A percentile compares a stretch with the other conserved stretches of the same genome.
Conservation (phyloP, 2,329 filamentous ascomycete genomes). For the Cyphellophora attinorum region DNA sequence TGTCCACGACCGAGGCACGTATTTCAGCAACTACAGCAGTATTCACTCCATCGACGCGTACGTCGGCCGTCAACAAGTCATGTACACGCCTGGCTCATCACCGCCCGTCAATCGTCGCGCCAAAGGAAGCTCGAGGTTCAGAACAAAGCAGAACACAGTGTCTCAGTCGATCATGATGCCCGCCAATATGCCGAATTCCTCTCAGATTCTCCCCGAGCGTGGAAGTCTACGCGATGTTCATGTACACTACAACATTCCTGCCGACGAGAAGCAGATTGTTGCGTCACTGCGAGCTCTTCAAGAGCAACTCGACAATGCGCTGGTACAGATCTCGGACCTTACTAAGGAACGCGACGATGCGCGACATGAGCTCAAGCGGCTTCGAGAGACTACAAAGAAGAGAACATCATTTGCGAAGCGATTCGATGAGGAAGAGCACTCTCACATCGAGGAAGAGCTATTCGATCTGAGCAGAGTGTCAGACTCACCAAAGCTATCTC, state of each 20-base stretch:
- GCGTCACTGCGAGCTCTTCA: slow-evolving; percentile 18
- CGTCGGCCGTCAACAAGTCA: slow-evolving; percentile 19
- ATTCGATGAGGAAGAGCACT: background rate
- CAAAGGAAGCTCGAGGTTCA: slow-evolving; percentile 17
- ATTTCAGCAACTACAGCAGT: slow-evolving; percentile 18
- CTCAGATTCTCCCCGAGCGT: slow-evolving; percentile 16
- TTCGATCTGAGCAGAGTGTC: slow-evolving; percentile 15
- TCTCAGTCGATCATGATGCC: slow-evolving; percentile 18
- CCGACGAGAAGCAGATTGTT: slow-evolving; percentile 20
- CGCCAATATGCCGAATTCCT: slow-evolving; percentile 19
- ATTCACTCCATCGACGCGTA: slow-evolving; percentile 19
- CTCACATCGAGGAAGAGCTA: slow-evolving; percentile 15
- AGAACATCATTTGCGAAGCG: slow-evolving; percentile 7
- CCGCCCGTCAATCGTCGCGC: slow-evolving; percentile 12
- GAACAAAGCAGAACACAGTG: slow-evolving; percentile 11
- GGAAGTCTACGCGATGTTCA: slow-evolving; percentile 16
- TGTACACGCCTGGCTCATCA: slow-evolving; percentile 19
- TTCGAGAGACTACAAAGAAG: slow-evolving; percentile 12
- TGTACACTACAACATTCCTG: slow-evolving; percentile 16
- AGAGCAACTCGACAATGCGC: slow-evolving; percentile 17
- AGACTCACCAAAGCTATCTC: background rate
- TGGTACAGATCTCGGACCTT: slow-evolving; percentile 17
- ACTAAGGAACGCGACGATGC: slow-evolving; percentile 18
- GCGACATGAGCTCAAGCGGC: slow-evolving; percentile 14
- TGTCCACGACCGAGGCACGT: slow-evolving; percentile 14